These are phyloP conservation scores for Rhodomyrtus psidioides DNA, from an alignment of 441 rosid species.

Conservation along the genomic window DNA sequence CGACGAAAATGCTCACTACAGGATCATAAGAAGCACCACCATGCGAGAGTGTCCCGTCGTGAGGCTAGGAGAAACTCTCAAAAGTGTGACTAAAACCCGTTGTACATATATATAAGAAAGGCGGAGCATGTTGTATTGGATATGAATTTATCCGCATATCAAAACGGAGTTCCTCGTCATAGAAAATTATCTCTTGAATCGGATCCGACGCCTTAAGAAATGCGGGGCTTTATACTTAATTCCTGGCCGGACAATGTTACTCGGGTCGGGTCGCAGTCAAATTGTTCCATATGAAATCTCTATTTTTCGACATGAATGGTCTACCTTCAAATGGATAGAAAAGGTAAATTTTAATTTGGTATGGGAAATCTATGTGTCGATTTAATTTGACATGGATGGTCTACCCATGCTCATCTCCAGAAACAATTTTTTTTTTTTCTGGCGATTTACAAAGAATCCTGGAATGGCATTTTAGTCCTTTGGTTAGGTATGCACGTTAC, in stretches of 20 bases:
- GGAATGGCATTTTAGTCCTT: background rate
- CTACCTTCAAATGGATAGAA: background rate
- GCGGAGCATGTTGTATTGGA: background rate
- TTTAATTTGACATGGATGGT: too few relatives aligned
- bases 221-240: background rate
- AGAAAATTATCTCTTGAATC: background rate
- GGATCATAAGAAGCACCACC: background rate
- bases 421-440: too few relatives aligned
- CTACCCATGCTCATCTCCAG: too few relatives aligned
- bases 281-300: background rate
- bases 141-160: background rate
- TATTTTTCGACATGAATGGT: background rate
- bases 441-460: too few relatives aligned
- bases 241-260: background rate
- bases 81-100: background rate
- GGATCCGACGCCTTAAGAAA: background rate
- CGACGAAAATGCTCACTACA: background rate
- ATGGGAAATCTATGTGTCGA: too few relatives aligned
- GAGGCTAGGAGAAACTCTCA: background rate
- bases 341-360: background rate
- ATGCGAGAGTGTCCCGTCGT: rapidly evolving
- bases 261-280: background rate
- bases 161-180: background rate
- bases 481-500: background rate
- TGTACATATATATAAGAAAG: background rate